A percentile compares a stretch with the other conserved stretches of the same genome.
Evolutionary conservation across 768 basidiomycete species (phyloP).

Genomic region (Tricholoma matsutake): DNA sequence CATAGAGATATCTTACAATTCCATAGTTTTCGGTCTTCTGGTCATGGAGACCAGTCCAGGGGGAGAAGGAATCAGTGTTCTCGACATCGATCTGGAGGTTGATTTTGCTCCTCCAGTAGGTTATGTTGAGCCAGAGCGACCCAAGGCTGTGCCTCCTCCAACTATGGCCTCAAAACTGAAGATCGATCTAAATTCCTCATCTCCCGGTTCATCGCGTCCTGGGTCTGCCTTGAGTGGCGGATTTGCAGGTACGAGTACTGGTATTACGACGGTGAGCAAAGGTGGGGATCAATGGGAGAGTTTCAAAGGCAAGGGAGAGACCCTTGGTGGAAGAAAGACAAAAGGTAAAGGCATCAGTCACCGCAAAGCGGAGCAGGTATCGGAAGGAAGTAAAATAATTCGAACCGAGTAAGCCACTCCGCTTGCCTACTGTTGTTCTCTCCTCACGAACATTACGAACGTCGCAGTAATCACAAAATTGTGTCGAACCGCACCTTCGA

Average conservation of each 20-base stretch:
- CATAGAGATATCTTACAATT: conserved; percentile 97
- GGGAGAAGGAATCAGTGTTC: conserved; percentile 81
- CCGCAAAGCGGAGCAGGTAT: conserved; percentile 75
- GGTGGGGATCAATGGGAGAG: conserved; percentile 88
- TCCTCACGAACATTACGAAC: conserved; percentile 13
- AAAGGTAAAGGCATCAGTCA: conserved; percentile 92
- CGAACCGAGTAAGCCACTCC: conserved; percentile 74
- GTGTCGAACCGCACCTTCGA: conserved; percentile 80
- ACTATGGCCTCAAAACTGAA: conserved; percentile 98
- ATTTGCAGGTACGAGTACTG: conserved; percentile 51
- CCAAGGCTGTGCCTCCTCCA: conserved; percentile 72
- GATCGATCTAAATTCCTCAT: conserved; percentile 85
- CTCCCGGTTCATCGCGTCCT: conserved; percentile 83
- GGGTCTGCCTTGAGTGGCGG: conserved; percentile 70
- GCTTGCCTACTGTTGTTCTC: neutral
- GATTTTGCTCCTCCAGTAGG: conserved; percentile 93
- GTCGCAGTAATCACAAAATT: conserved; percentile 69
- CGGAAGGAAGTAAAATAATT: conserved; percentile 82
- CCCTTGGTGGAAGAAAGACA: conserved; percentile 84
- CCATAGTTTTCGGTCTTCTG: conserved; percentile 90
- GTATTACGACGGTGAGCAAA: conserved; percentile 57
- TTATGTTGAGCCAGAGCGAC: conserved; percentile 91
- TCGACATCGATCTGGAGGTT: conserved; percentile 97
- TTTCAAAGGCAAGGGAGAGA: conserved; percentile 95
- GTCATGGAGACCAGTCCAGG: conserved; percentile 93